Evolutionary conservation across 139 green algal genomes (phyloP).

Genomic region (Chlorella sp.): DNA sequence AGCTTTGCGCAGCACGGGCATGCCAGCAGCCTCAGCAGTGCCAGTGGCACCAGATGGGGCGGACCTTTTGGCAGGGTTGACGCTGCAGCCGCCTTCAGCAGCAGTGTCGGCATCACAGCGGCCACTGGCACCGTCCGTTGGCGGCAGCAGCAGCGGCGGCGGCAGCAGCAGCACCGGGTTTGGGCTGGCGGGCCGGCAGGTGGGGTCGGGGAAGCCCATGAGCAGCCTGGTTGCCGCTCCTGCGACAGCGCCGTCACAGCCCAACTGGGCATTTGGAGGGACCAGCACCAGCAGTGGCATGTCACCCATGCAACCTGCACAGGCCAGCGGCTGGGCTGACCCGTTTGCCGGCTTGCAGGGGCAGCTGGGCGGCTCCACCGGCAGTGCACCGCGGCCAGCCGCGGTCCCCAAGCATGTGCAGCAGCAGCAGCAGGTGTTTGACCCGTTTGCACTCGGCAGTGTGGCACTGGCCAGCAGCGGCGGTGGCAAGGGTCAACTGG

Average conservation of each 20-base stretch:
- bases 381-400: no score
- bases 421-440: conserved; percentile 17
- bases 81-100: not conserved
- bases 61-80: not conserved
- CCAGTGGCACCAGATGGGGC: not conserved
- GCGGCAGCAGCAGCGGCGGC: not conserved
- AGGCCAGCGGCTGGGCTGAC: not conserved
- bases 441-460: conserved; percentile 10
- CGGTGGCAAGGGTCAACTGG: not conserved
- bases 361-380: not conserved
- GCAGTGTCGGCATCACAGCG: no score
- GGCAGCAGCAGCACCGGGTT: not conserved
- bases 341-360: conserved; percentile 25
- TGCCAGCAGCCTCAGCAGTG: not conserved
- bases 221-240: not conserved
- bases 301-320: not conserved
- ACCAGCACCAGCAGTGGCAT: not conserved
- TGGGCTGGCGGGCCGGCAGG: not conserved
- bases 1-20: not conserved
- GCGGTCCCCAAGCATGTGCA: not conserved
- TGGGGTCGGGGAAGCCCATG: not conserved
- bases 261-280: conserved; percentile 9
- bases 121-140: not conserved
- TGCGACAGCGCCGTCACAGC: not conserved
- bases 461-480: no score